These are phyloP conservation scores for Crithidia fasciculata DNA, from an alignment of 208 protist genomes.

Conservation along the genomic window DNA sequence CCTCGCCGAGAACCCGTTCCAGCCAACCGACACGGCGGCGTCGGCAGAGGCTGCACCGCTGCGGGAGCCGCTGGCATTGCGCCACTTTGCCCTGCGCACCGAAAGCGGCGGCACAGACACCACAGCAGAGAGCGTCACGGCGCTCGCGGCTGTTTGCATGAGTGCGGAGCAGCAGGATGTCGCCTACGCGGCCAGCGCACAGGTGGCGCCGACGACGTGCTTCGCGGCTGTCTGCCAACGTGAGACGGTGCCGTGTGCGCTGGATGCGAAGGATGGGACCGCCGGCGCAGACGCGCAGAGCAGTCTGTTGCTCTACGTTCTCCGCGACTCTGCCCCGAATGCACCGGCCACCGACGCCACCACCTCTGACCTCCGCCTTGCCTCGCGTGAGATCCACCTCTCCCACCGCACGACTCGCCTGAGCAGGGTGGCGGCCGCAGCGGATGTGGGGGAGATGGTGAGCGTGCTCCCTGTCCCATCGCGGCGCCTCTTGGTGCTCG, in stretches of 20 bases:
- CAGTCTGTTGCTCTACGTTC: constrained; percentile 7
- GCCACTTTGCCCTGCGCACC: not conserved
- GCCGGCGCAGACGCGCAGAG: not conserved
- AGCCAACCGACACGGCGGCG: constrained; percentile 41
- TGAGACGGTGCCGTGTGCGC: not conserved
- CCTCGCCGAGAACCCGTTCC: constrained; percentile 45
- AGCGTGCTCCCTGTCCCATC: constrained; percentile 27
- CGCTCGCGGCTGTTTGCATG: not conserved
- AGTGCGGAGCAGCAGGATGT: not conserved
- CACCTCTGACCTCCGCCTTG: not conserved
- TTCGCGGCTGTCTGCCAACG: constrained; percentile 7
- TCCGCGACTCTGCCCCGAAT: not conserved
- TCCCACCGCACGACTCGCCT: not conserved
- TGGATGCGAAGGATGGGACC: not conserved
- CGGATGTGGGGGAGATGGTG: not conserved
- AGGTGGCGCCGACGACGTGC: constrained; percentile 1
- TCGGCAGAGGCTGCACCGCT: not conserved
- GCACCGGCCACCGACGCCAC: not conserved
- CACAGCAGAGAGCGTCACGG: not conserved
- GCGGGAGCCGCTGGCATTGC: constrained; percentile 21
- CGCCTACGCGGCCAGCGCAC: not conserved
- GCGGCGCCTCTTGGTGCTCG: constrained; percentile 13
- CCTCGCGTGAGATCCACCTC: not conserved
- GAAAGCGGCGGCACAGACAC: not conserved
- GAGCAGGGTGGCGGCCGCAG: no score